These are phyloP conservation scores for Gryganskiella cystojenkinii DNA, from an alignment of 192 early-diverging fungal species.

Conservation along the genomic window DNA sequence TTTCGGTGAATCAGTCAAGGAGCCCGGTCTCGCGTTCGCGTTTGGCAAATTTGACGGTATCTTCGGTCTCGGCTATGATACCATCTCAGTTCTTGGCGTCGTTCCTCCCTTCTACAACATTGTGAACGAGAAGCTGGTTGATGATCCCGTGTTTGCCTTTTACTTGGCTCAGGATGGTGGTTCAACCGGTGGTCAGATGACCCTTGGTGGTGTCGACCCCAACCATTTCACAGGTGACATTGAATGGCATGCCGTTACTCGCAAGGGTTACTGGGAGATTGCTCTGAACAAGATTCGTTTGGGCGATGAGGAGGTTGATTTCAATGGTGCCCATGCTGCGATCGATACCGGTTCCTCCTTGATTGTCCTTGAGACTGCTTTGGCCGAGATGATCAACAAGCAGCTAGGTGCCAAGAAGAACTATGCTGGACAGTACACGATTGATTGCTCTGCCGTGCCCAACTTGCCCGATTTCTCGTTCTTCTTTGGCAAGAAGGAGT, in stretches of 20 bases:
- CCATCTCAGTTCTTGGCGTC: constrained; percentile 86
- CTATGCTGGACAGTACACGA: constrained; percentile 87
- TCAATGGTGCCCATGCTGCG: constrained; percentile 77
- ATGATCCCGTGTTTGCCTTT: constrained; percentile 92
- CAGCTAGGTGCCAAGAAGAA: constrained; percentile 94
- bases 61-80: constrained; percentile 89
- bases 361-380: constrained; percentile 77
- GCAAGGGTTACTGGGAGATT: constrained; percentile 99
- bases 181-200: constrained; percentile 84
- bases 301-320: constrained; percentile 76
- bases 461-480: constrained; percentile 81
- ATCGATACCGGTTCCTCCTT: constrained; percentile 96
- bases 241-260: constrained; percentile 84
- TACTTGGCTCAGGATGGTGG: constrained; percentile 80
- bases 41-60: constrained; percentile 98
- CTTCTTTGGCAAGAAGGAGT: constrained; percentile 82
- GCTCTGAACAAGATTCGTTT: constrained; percentile 82
- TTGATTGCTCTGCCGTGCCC: constrained; percentile 81
- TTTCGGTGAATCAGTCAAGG: constrained; percentile 97
- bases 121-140: constrained; percentile 82
- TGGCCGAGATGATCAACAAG: constrained; percentile 92
- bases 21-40: constrained; percentile 95
- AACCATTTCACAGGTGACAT: constrained; percentile 82
- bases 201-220: constrained; percentile 87
- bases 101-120: constrained; percentile 97